Conservation (phyloP, 768 basidiomycete genomes). For the Xanthoconium stramineum region DNA sequence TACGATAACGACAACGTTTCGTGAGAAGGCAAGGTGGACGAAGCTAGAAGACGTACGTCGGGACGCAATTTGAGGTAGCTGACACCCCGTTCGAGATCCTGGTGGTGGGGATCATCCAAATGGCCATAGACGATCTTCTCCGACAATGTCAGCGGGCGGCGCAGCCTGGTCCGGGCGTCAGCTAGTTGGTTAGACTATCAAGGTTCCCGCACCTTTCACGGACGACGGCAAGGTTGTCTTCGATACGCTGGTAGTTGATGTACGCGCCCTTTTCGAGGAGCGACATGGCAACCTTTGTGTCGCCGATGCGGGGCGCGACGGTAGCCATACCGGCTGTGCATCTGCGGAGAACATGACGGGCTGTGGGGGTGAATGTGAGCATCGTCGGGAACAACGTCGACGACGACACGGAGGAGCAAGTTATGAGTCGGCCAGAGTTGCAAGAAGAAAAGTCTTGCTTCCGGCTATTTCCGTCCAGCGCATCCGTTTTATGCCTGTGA, state of each 20-base stretch:
- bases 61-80: conserved; percentile 98
- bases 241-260: conserved; percentile 96
- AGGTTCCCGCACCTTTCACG: conserved; percentile 63
- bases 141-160: conserved; percentile 87
- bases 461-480: conserved; percentile 24
- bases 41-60: conserved; percentile 61
- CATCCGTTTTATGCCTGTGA: conserved; percentile 16
- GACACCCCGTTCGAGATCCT: conserved; percentile 86
- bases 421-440: neutral
- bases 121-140: conserved; percentile 99
- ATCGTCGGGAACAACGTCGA: conserved; percentile 46
- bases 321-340: conserved; percentile 76
- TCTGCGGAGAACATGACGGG: conserved; percentile 52
- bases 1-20: conserved; percentile 23
- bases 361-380: conserved; percentile 56
- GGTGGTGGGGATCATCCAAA: conserved; percentile 88
- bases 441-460: conserved; percentile 14
- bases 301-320: conserved; percentile 74
- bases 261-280: conserved; percentile 76
- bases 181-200: neutral
- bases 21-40: conserved; percentile 1
- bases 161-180: conserved; percentile 48
- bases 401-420: conserved; percentile 6
- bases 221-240: conserved; percentile 91
- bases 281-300: conserved; percentile 89